phyloP scores from a whole-genome alignment of 1,139 yeast species.

The Nakaseomyces sp. region DNA sequence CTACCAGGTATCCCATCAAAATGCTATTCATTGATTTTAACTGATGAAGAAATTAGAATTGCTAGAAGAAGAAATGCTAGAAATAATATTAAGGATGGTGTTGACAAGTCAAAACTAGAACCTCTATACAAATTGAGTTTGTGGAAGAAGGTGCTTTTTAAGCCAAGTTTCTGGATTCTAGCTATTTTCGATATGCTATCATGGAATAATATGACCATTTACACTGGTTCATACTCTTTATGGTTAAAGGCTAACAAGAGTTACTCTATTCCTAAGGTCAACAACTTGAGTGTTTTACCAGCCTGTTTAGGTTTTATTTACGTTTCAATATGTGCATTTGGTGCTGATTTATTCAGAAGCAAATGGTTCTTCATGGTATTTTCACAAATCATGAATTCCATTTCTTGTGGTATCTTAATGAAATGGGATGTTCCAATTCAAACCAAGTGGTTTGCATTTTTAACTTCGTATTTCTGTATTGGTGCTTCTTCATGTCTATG shows the following conservation, averaged over 20 bases:
- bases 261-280: constrained; percentile 36
- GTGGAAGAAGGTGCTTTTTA: constrained; percentile 44
- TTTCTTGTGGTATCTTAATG: constrained; percentile 38
- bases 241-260: constrained; percentile 43
- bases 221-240: constrained; percentile 45
- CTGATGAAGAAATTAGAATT: constrained; percentile 49
- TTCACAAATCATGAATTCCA: constrained; percentile 43
- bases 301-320: constrained; percentile 47
- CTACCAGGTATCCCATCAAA: constrained; percentile 65
- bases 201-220: constrained; percentile 50
- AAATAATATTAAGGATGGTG: constrained; percentile 32
- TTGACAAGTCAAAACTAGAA: constrained; percentile 30
- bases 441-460: constrained; percentile 38
- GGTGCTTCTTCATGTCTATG: constrained; percentile 33
- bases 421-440: constrained; percentile 40
- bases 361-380: constrained; percentile 50
- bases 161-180: constrained; percentile 50
- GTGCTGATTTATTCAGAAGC: constrained; percentile 45
- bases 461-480: constrained; percentile 31
- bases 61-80: constrained; percentile 46
- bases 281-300: constrained; percentile 38
- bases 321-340: constrained; percentile 38
- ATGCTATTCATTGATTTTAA: constrained; percentile 46
- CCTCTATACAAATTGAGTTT: constrained; percentile 23
- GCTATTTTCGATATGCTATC: constrained; percentile 49